A percentile compares a stretch with the other conserved stretches of the same genome.
phyloP scores from a whole-genome alignment of 306 rosid genomes.

The Fagus crenata region DNA sequence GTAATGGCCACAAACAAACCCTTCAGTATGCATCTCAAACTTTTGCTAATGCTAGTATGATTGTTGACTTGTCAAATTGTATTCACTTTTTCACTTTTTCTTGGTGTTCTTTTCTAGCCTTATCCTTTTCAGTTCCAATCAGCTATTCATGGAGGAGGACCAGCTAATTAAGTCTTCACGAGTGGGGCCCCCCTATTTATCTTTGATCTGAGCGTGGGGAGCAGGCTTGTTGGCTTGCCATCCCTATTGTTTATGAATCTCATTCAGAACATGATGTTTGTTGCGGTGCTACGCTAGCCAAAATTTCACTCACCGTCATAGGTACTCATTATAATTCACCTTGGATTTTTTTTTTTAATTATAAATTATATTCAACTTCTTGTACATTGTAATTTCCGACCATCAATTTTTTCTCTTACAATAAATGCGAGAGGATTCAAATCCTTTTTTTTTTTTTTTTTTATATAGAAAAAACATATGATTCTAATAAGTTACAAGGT shows the following conservation, averaged over 20 bases:
- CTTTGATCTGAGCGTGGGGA: conserved; percentile 38
- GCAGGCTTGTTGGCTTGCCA: conserved; percentile 45
- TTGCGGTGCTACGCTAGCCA: conserved; percentile 54
- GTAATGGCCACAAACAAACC: no score
- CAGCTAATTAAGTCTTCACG: background rate
- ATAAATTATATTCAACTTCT: no score
- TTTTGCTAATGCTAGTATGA: background rate
- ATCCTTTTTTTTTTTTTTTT: no score
- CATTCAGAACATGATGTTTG: conserved; percentile 41
- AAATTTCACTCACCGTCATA: background rate
- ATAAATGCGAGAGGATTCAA: no score
- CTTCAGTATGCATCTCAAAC: background rate
- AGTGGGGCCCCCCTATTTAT: background rate
- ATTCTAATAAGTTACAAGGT: no score
- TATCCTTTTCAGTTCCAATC: background rate
- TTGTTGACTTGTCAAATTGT: background rate
- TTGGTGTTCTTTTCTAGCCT: background rate
- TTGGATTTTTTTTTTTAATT: no score
- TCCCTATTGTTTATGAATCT: conserved; percentile 20
- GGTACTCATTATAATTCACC: background rate
- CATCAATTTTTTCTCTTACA: no score
- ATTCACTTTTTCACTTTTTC: background rate
- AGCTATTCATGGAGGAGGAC: background rate
- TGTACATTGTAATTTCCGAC: no score
- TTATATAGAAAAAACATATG: no score